These are phyloP conservation scores for Kalmanozyma brasiliensis DNA, from an alignment of 1,284 basidiomycete genomes.

Conservation along the genomic window DNA sequence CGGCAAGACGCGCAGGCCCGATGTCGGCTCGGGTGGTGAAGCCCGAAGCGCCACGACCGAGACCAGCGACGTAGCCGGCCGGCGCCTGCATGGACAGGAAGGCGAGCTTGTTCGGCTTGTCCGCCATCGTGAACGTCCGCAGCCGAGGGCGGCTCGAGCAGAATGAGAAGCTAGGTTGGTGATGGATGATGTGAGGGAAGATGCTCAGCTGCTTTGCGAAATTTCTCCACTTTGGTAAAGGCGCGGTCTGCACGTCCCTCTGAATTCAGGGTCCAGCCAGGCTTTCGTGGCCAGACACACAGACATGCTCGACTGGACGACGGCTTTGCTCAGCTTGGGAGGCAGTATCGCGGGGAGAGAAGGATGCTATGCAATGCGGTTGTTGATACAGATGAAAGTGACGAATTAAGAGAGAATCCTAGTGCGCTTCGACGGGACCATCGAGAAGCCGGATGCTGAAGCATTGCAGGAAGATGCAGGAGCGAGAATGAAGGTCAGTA, in stretches of 20 bases:
- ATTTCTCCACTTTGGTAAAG: constrained; percentile 22
- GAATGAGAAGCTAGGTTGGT: neutral
- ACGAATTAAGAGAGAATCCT: neutral
- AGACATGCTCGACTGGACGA: too few relatives aligned
- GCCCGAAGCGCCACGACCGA: constrained; percentile 78
- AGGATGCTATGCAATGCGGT: constrained; percentile 11
- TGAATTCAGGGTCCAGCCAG: constrained; percentile 17
- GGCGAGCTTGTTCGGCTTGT: constrained; percentile 60
- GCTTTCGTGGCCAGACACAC: neutral
- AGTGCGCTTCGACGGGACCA: constrained; percentile 22
- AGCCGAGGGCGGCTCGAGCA: constrained; percentile 6
- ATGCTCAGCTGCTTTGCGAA: neutral
- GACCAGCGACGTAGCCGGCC: constrained; percentile 65
- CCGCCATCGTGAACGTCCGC: constrained; percentile 29
- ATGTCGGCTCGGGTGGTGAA: constrained; percentile 99
- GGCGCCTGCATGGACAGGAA: constrained; percentile 65
- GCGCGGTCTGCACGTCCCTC: neutral
- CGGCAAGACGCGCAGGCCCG: constrained; percentile 90
- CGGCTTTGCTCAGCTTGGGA: too few relatives aligned
- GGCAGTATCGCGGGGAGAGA: too few relatives aligned
- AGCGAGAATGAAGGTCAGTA: neutral
- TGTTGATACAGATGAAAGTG: constrained; percentile 13
- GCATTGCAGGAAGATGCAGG: neutral
- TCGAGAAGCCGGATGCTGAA: constrained; percentile 41
- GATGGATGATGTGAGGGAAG: constrained; percentile 4